Conservation (phyloP, 441 rosid genomes). For the Croton setiger region DNA sequence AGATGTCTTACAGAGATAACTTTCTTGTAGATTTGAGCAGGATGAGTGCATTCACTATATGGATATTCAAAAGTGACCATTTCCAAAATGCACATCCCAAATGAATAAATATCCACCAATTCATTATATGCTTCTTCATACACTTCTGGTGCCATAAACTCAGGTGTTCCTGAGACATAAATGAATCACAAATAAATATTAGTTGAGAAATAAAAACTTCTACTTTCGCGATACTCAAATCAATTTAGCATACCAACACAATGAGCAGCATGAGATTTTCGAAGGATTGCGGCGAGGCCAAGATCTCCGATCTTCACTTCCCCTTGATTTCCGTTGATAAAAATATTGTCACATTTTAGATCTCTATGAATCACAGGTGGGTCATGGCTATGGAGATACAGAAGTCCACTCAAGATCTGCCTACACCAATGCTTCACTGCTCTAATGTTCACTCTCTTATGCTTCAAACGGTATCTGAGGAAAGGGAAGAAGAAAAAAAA, state of each 20-base stretch:
- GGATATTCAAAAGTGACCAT: conserved; percentile 97
- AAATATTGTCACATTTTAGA: conserved; percentile 97
- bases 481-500: conserved; percentile 13
- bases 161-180: conserved; percentile 69
- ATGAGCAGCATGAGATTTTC: conserved; percentile 77
- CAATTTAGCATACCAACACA: conserved; percentile 68
- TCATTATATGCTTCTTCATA: conserved; percentile 93
- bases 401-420: conserved; percentile 85
- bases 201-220: not conserved
- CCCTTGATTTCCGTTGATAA: conserved; percentile 93
- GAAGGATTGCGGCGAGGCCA: conserved; percentile 85
- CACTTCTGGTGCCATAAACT: conserved; percentile 99
- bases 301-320: too few species aligned
- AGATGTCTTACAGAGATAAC: conserved; percentile 74
- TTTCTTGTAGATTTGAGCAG: conserved; percentile 98
- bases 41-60: conserved; percentile 82
- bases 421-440: conserved; percentile 99
- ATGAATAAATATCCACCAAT: conserved; percentile 87
- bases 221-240: not conserved
- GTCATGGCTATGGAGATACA: conserved; percentile 80
- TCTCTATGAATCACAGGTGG: conserved; percentile 98
- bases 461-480: conserved; percentile 75
- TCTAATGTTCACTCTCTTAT: conserved; percentile 82
- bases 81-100: conserved; percentile 95
- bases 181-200: not conserved